phyloP scores from a whole-genome alignment of 371 early-diverging fungal genomes.

The Mortierella sp. region DNA sequence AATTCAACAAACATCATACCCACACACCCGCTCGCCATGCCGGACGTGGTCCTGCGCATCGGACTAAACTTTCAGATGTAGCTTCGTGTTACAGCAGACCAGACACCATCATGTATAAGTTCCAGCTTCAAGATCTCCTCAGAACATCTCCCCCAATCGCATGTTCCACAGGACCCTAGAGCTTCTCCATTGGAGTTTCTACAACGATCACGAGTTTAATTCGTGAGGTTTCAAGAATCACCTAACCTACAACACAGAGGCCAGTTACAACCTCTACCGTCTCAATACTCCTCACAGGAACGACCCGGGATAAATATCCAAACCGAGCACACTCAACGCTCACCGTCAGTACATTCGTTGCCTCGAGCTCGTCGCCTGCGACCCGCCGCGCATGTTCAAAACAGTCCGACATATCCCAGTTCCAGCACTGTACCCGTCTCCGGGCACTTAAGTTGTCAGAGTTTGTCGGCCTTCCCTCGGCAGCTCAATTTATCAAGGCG shows the following conservation, averaged over 20 bases:
- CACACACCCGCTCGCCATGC: slow-evolving; percentile 12
- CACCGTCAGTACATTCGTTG: background rate
- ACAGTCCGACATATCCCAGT: background rate
- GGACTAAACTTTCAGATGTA: slow-evolving; percentile 24
- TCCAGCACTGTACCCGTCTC: background rate
- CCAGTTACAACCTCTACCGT: no score
- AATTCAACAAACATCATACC: background rate
- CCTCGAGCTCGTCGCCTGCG: background rate
- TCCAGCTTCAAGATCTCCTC: slow-evolving; percentile 9
- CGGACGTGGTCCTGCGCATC: slow-evolving; percentile 17
- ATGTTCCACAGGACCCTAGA: background rate
- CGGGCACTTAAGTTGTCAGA: no score
- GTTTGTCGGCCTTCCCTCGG: no score
- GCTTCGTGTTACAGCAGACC: background rate
- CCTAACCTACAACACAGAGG: no score
- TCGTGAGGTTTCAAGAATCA: background rate
- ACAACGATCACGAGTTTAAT: background rate
- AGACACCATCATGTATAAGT: background rate
- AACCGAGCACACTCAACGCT: background rate
- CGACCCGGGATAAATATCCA: background rate
- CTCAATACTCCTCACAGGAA: no score
- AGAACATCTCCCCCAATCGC: slow-evolving; percentile 14
- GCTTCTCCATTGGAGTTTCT: slow-evolving; percentile 20
- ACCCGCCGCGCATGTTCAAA: background rate
- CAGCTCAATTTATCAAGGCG: no score